These are phyloP conservation scores for Debaryomycetaceae sp. DNA, from an alignment of 1,139 yeast species.

Conservation along the genomic window DNA sequence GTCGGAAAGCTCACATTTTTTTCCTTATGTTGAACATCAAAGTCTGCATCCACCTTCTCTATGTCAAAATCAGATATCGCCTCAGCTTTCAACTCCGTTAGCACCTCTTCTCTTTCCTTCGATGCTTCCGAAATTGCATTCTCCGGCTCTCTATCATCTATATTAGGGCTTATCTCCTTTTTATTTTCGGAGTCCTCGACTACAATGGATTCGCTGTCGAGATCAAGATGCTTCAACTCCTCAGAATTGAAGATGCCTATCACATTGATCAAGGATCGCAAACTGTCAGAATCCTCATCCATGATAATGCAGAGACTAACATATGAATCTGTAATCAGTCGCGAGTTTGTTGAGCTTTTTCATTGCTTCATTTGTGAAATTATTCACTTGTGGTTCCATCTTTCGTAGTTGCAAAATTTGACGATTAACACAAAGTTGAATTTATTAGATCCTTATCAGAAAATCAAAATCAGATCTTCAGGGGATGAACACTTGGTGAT, in stretches of 20 bases:
- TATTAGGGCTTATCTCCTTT: neutral
- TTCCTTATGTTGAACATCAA: neutral
- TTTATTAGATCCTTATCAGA: conserved; percentile 1
- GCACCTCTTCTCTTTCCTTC: neutral
- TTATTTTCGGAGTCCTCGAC: neutral
- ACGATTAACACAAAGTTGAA: conserved; percentile 1
- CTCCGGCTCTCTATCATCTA: neutral
- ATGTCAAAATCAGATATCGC: neutral
- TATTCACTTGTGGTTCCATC: neutral
- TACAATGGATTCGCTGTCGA: neutral
- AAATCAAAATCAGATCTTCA: neutral
- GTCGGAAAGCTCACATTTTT: neutral
- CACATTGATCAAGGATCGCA: neutral
- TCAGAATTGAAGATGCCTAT: neutral
- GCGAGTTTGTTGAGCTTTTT: neutral
- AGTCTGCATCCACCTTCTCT: neutral
- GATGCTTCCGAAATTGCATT: neutral
- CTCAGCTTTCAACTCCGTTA: neutral
- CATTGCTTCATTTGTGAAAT: neutral
- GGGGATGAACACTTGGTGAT: neutral
- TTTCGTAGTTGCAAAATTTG: conserved; percentile 1
- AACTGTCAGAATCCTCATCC: neutral
- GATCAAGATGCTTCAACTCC: neutral
- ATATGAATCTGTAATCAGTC: too few species aligned
- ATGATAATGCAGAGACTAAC: neutral